Conservation (phyloP, 371 early-diverging fungal genomes). For the Mortierella sp. region DNA sequence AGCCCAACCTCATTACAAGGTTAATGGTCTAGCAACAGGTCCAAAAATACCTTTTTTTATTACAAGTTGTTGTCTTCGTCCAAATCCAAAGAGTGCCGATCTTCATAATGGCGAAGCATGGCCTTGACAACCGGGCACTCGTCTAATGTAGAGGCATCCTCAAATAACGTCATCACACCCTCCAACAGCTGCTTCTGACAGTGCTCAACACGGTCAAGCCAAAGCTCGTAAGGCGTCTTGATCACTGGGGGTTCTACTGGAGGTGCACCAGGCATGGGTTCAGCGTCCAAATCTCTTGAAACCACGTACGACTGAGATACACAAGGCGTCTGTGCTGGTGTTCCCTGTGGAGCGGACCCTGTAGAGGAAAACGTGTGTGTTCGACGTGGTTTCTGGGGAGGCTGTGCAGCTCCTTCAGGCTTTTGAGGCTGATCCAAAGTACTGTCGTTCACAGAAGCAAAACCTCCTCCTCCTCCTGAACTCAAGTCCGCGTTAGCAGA, state of each 20-base stretch:
- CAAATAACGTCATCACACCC: slow-evolving; percentile 22
- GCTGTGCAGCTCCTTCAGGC: background rate
- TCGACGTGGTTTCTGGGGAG: background rate
- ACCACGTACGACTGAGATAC: background rate
- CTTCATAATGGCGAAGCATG: slow-evolving; percentile 2
- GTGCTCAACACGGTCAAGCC: slow-evolving; percentile 22
- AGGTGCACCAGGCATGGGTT: slow-evolving; percentile 6
- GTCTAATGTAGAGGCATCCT: slow-evolving; percentile 9
- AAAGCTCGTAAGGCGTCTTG: slow-evolving; percentile 21
- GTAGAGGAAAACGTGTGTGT: background rate
- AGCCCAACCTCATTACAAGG: background rate
- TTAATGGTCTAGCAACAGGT: background rate
- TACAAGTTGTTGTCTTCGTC: background rate
- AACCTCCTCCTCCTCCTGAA: background rate
- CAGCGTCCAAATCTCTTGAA: background rate
- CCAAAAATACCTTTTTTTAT: background rate
- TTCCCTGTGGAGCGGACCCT: background rate
- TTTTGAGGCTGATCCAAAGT: background rate
- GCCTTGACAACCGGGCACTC: slow-evolving; percentile 1
- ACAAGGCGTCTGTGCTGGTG: background rate
- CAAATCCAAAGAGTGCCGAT: background rate
- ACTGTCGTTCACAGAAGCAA: background rate
- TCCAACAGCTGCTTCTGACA: slow-evolving; percentile 16
- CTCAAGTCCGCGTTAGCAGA: background rate
- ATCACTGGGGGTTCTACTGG: background rate